Evolutionary conservation across 1,284 basidiomycete genomes (phyloP).

Genomic region (Clitocybe nebularis): DNA sequence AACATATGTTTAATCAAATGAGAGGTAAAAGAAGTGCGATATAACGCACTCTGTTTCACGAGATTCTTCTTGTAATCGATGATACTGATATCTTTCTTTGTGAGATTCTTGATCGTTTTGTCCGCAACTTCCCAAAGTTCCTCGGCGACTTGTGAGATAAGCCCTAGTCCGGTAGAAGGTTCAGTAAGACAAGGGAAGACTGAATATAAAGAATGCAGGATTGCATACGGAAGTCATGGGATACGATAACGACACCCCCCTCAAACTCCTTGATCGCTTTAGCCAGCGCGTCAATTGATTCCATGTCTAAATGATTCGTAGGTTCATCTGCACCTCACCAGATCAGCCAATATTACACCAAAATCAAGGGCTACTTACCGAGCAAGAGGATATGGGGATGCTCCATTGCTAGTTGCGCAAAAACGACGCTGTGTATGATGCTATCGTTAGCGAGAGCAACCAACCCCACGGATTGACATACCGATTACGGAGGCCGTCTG

Average conservation of each 20-base stretch:
- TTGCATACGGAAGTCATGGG: slow-evolving; percentile 94
- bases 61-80: slow-evolving; percentile 88
- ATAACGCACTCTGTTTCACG: slow-evolving; percentile 57
- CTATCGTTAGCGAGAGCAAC: slow-evolving; percentile 5
- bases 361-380: slow-evolving; percentile 34
- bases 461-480: slow-evolving; percentile 29
- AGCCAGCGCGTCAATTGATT: slow-evolving; percentile 93
- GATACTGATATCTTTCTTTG: slow-evolving; percentile 85
- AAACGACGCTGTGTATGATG: slow-evolving; percentile 79
- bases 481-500: slow-evolving; percentile 96
- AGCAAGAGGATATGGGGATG: slow-evolving; percentile 88
- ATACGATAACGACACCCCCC: slow-evolving; percentile 97
- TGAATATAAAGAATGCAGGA: slow-evolving; percentile 18
- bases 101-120: slow-evolving; percentile 90
- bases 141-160: slow-evolving; percentile 93
- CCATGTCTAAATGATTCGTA: slow-evolving; percentile 94
- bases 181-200: slow-evolving; percentile 11
- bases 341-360: slow-evolving; percentile 1
- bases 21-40: slow-evolving; percentile 17
- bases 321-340: slow-evolving; percentile 57
- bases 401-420: slow-evolving; percentile 92
- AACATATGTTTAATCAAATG: slow-evolving; percentile 16
- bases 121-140: slow-evolving; percentile 99
- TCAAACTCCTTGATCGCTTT: slow-evolving; percentile 94
- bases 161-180: slow-evolving; percentile 38